A percentile compares a stretch with the other conserved stretches of the same genome.
phyloP scores from a whole-genome alignment of 1,139 yeast species.

The Candida labiduridarum region DNA sequence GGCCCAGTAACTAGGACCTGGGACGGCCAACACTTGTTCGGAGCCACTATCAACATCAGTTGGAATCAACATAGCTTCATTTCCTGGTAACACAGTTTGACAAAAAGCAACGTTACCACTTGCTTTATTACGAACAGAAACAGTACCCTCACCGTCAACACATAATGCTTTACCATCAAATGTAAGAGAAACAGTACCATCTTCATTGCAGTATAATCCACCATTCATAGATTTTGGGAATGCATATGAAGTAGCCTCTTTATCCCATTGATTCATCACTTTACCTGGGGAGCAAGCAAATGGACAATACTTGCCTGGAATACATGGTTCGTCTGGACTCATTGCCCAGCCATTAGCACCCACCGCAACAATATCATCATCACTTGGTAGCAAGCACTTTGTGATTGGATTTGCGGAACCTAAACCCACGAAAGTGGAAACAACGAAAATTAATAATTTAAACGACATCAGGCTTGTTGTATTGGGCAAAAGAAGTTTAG shows the following conservation, averaged over 20 bases:
- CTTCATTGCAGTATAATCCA: constrained; percentile 72
- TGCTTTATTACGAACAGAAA: constrained; percentile 58
- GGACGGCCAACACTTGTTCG: constrained; percentile 68
- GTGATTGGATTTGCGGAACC: constrained; percentile 8
- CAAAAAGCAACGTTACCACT: constrained; percentile 73
- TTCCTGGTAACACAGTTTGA: constrained; percentile 91
- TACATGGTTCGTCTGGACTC: constrained; percentile 74
- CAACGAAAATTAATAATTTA: background rate
- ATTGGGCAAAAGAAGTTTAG: background rate
- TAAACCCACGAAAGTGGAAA: constrained; percentile 1
- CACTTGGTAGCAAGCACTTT: constrained; percentile 64
- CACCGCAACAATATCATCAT: constrained; percentile 67
- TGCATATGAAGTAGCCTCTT: constrained; percentile 56
- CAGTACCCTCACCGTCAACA: constrained; percentile 74
- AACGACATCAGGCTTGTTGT: background rate
- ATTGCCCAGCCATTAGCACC: constrained; percentile 84
- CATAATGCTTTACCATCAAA: constrained; percentile 64
- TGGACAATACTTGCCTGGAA: constrained; percentile 78
- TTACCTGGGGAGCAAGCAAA: constrained; percentile 89
- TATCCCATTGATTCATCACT: constrained; percentile 79
- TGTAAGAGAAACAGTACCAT: constrained; percentile 70
- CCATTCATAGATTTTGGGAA: constrained; percentile 80
- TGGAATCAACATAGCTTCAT: constrained; percentile 92
- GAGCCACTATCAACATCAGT: constrained; percentile 56
- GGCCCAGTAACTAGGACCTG: constrained; percentile 74